These are phyloP conservation scores for Claviceps pazoutovae DNA, from an alignment of 2,329 filamentous ascomycete genomes.

Conservation along the genomic window DNA sequence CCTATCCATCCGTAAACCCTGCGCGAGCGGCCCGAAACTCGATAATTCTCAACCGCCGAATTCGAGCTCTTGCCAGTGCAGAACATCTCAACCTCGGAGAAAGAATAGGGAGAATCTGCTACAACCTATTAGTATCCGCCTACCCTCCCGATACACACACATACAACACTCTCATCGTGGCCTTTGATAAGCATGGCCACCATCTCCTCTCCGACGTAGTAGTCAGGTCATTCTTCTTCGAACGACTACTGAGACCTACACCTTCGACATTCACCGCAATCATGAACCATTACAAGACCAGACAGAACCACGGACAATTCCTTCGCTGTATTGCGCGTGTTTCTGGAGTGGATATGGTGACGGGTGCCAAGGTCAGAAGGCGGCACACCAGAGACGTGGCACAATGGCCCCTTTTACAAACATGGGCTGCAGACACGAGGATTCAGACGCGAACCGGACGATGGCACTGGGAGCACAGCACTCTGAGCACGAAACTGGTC, in stretches of 20 bases:
- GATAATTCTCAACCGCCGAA: constrained; percentile 14
- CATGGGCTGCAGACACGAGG: constrained; percentile 15
- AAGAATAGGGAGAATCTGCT: constrained; percentile 33
- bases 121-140: constrained; percentile 51
- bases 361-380: constrained; percentile 25
- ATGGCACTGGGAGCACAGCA: constrained; percentile 26
- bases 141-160: constrained; percentile 52
- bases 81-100: constrained; percentile 16
- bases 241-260: constrained; percentile 31
- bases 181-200: constrained; percentile 40
- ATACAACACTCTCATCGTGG: constrained; percentile 56
- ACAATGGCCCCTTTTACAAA: constrained; percentile 12
- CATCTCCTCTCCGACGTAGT: constrained; percentile 38
- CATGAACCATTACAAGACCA: constrained; percentile 34
- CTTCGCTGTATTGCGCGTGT: constrained; percentile 31
- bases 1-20: constrained; percentile 16
- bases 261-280: constrained; percentile 34
- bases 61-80: constrained; percentile 16
- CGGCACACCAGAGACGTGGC: constrained; percentile 20
- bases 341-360: constrained; percentile 25
- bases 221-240: constrained; percentile 33
- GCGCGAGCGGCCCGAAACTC: constrained; percentile 14
- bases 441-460: constrained; percentile 16
- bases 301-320: constrained; percentile 27
- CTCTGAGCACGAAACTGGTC: constrained; percentile 24